These are phyloP conservation scores for Aspergillus avenaceus DNA, from an alignment of 495 filamentous ascomycete genomes.

Conservation along the genomic window DNA sequence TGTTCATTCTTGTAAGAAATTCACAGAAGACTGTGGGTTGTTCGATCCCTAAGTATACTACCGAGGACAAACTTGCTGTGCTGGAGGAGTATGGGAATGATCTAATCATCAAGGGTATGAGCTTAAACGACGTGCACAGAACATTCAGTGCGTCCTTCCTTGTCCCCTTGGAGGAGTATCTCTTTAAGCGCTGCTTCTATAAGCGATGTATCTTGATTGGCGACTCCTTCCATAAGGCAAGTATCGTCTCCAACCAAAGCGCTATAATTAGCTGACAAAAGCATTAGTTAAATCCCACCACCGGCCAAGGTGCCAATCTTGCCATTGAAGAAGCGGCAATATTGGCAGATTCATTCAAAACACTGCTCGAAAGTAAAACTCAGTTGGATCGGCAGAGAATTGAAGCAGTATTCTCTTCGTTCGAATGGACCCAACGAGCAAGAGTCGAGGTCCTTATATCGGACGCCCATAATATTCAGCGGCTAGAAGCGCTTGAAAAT, in stretches of 20 bases:
- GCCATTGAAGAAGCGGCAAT: constrained; percentile 32
- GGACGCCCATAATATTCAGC: not conserved
- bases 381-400: not conserved
- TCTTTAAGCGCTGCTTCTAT: constrained; percentile 7
- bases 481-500: not conserved
- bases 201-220: constrained; percentile 9
- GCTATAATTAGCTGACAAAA: not conserved
- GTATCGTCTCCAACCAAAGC: not conserved
- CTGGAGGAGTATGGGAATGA: not conserved
- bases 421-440: not conserved
- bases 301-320: constrained; percentile 30
- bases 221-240: constrained; percentile 14
- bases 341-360: not conserved
- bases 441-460: not conserved
- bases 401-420: not conserved
- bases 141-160: not conserved
- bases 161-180: constrained; percentile 8
- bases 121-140: not conserved
- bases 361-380: not conserved
- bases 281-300: constrained; percentile 17
- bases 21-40: not conserved
- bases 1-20: not conserved
- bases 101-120: not conserved
- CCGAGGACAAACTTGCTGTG: not conserved
- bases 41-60: not conserved